phyloP scores from a whole-genome alignment of 768 basidiomycete genomes.

The Hydnomerulius pinastri region DNA sequence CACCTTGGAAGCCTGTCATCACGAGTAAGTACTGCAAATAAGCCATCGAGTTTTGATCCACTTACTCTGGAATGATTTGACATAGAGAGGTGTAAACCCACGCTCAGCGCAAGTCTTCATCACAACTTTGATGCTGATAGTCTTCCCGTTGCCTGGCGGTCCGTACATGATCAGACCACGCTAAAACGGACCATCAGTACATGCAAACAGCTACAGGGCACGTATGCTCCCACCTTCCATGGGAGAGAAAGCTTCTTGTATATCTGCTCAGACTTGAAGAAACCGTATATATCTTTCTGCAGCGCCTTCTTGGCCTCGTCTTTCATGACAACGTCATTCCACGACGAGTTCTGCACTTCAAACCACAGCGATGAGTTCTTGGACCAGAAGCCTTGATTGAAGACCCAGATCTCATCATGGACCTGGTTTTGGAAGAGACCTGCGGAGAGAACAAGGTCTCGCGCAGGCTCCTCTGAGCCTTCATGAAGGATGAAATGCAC shows the following conservation, averaged over 20 bases:
- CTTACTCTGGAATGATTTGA: slow-evolving; percentile 77
- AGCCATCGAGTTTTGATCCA: slow-evolving; percentile 1
- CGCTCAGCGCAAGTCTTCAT: slow-evolving; percentile 71
- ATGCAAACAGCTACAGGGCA: neutral
- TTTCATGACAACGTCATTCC: slow-evolving; percentile 76
- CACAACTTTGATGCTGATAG: slow-evolving; percentile 78
- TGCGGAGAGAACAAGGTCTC: slow-evolving; percentile 51
- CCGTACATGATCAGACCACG: slow-evolving; percentile 84
- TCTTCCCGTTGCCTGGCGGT: slow-evolving; percentile 83
- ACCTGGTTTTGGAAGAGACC: slow-evolving; percentile 55
- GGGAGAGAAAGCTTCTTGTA: slow-evolving; percentile 78
- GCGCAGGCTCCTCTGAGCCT: slow-evolving; percentile 52
- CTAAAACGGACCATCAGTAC: slow-evolving; percentile 35
- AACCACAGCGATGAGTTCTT: slow-evolving; percentile 64
- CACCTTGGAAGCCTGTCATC: slow-evolving; percentile 53
- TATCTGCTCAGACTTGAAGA: slow-evolving; percentile 72
- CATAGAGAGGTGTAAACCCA: slow-evolving; percentile 73
- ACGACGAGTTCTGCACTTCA: slow-evolving; percentile 63
- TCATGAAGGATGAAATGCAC: slow-evolving; percentile 61
- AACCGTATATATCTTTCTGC: slow-evolving; percentile 75
- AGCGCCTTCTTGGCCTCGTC: slow-evolving; percentile 65
- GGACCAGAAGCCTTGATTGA: slow-evolving; percentile 67
- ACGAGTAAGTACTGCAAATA: slow-evolving; percentile 7
- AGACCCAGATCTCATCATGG: slow-evolving; percentile 78
- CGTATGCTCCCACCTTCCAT: slow-evolving; percentile 65